These are phyloP conservation scores for Canavalia ensiformis DNA, from an alignment of 306 rosid genomes.

Conservation along the genomic window DNA sequence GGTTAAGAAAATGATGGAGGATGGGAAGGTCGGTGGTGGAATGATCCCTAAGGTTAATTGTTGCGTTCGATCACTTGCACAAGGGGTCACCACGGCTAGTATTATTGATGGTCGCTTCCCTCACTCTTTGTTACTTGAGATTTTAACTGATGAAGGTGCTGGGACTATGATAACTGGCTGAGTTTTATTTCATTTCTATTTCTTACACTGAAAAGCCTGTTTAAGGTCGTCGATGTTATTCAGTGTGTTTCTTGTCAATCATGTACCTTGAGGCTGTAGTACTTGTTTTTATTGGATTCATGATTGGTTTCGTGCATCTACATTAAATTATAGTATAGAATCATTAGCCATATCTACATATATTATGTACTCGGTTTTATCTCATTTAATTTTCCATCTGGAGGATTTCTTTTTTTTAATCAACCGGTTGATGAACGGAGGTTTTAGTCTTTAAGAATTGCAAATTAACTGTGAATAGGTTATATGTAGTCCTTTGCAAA, in stretches of 20 bases:
- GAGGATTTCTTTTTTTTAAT: no score
- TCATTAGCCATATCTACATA: not conserved
- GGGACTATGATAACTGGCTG: conserved; percentile 92
- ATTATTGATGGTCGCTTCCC: conserved; percentile 86
- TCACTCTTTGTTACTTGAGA: conserved; percentile 83
- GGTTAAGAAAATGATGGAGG: conserved; percentile 76
- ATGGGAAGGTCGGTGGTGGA: conserved; percentile 81
- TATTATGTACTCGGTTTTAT: no score
- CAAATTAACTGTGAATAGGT: no score
- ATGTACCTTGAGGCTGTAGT: not conserved
- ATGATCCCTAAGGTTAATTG: conserved; percentile 97
- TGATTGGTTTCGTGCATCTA: not conserved
- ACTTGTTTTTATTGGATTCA: not conserved
- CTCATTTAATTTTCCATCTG: no score
- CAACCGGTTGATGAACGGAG: no score
- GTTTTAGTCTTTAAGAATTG: no score
- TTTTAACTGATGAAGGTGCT: conserved; percentile 93
- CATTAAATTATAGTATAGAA: no score
- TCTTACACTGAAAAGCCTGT: not conserved
- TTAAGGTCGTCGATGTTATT: not conserved
- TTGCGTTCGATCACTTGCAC: conserved; percentile 80
- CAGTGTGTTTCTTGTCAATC: not conserved
- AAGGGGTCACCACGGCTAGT: conserved; percentile 88
- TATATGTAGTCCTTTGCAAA: no score
- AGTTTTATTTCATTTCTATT: not conserved